These are phyloP conservation scores for Aquilaria sinensis DNA, from an alignment of 345 rosid genomes.

Conservation along the genomic window DNA sequence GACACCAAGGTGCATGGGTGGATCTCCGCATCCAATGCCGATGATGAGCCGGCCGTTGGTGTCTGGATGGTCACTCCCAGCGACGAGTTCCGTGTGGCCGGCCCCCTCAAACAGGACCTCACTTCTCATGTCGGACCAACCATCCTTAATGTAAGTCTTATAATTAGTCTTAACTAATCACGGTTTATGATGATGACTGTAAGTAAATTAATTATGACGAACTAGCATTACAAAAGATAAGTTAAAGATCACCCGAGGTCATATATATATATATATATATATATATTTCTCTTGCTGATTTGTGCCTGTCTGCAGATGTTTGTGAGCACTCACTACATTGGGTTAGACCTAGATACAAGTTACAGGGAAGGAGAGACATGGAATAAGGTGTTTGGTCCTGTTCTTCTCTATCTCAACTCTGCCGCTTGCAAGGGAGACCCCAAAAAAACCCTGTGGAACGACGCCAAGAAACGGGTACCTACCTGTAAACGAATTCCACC, in stretches of 20 bases:
- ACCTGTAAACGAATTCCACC: too few species aligned
- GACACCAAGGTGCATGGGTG: conserved; percentile 77
- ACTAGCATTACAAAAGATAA: too few species aligned
- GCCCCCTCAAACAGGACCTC: conserved; percentile 82
- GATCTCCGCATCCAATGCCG: conserved; percentile 28
- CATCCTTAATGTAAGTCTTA: conserved; percentile 43
- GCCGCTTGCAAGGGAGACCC: conserved; percentile 12
- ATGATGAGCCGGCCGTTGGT: conserved; percentile 39
- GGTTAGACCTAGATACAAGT: conserved; percentile 45
- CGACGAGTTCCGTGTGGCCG: conserved; percentile 58
- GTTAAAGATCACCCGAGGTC: too few species aligned
- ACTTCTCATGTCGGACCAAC: conserved; percentile 80
- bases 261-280: too few species aligned
- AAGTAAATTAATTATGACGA: too few species aligned
- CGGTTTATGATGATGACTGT: neutral
- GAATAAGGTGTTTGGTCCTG: conserved; percentile 90
- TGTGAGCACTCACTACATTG: conserved; percentile 72
- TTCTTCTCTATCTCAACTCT: conserved; percentile 67
- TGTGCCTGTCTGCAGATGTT: conserved; percentile 55
- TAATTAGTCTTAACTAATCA: neutral
- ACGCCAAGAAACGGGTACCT: conserved; percentile 65
- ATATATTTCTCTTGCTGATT: too few species aligned
- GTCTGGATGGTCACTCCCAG: conserved; percentile 90
- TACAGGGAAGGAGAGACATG: conserved; percentile 53
- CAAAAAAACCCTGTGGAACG: conserved; percentile 46